These are phyloP conservation scores for Anisodus tanguticus DNA, from an alignment of 257 asterid species.

Conservation along the genomic window DNA sequence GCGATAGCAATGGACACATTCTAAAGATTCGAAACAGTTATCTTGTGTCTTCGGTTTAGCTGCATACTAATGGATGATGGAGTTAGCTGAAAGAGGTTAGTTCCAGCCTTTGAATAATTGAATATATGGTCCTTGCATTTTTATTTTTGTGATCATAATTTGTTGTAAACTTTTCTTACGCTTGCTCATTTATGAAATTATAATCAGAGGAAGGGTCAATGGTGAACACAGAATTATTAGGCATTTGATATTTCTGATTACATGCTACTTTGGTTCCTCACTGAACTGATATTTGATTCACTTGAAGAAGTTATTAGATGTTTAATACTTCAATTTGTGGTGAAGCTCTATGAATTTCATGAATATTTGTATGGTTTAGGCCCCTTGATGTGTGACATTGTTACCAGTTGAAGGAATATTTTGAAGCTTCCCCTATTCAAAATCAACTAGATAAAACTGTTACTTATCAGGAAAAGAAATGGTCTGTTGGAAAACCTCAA, in stretches of 20 bases:
- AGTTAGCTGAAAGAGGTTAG: constrained; percentile 21
- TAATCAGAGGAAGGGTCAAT: not conserved
- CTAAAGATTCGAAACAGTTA: constrained; percentile 32
- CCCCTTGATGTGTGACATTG: not conserved
- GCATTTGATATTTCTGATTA: not conserved
- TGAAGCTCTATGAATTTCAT: not conserved
- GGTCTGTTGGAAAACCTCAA: not conserved
- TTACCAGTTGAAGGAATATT: not conserved
- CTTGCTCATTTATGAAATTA: not conserved
- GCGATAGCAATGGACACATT: constrained; percentile 37
- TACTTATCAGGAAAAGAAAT: constrained; percentile 6
- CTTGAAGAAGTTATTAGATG: not conserved
- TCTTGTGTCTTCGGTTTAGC: constrained; percentile 45
- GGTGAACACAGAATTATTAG: not conserved
- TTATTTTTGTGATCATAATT: not conserved
- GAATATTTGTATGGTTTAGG: not conserved
- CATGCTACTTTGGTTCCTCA: not conserved
- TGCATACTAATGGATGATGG: not conserved
- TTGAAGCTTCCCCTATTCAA: not conserved
- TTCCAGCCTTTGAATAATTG: not conserved
- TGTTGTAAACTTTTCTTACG: not conserved
- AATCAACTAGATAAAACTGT: not conserved
- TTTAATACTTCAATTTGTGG: not conserved
- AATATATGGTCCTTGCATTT: not conserved
- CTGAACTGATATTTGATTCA: not conserved